A percentile compares a stretch with the other conserved stretches of the same genome.
phyloP scores from a whole-genome alignment of 495 filamentous ascomycete species.

The Hypomontagnella monticulosa region DNA sequence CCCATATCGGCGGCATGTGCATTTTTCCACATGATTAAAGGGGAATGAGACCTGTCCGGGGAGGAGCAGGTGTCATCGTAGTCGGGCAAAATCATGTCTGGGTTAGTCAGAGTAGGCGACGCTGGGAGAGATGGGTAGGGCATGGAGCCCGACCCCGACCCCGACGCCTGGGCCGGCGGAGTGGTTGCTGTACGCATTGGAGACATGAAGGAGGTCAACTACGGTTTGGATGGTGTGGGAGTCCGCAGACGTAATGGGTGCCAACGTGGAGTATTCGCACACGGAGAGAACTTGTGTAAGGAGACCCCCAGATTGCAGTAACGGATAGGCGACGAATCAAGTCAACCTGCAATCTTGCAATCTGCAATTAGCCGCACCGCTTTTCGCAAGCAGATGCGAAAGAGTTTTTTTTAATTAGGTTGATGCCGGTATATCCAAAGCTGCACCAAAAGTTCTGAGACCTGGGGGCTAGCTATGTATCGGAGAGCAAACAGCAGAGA shows the following conservation, averaged over 20 bases:
- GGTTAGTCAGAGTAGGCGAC: slow-evolving; percentile 90
- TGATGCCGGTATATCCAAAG: slow-evolving; percentile 36
- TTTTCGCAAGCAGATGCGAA: slow-evolving; percentile 17
- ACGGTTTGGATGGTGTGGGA: slow-evolving; percentile 14
- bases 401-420: slow-evolving; percentile 25
- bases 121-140: slow-evolving; percentile 57
- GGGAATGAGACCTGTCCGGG: slow-evolving; percentile 52
- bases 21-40: slow-evolving; percentile 59
- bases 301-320: slow-evolving; percentile 1
- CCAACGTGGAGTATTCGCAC: slow-evolving; percentile 2
- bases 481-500: slow-evolving; percentile 15
- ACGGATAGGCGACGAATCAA: slow-evolving; percentile 24
- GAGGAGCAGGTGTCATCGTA: slow-evolving; percentile 64
- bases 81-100: slow-evolving; percentile 90
- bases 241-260: slow-evolving; percentile 1
- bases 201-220: slow-evolving; percentile 4
- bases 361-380: slow-evolving; percentile 40
- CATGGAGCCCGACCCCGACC: slow-evolving; percentile 42
- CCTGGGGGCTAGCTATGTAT: background rate
- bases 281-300: background rate
- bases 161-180: slow-evolving; percentile 34
- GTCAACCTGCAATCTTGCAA: slow-evolving; percentile 10
- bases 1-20: slow-evolving; percentile 45
- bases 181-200: slow-evolving; percentile 40
- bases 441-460: slow-evolving; percentile 12